A percentile compares a stretch with the other conserved stretches of the same genome.
These are phyloP conservation scores for Termitomyces titanicus DNA, from an alignment of 768 basidiomycete species.

Conservation along the genomic window DNA sequence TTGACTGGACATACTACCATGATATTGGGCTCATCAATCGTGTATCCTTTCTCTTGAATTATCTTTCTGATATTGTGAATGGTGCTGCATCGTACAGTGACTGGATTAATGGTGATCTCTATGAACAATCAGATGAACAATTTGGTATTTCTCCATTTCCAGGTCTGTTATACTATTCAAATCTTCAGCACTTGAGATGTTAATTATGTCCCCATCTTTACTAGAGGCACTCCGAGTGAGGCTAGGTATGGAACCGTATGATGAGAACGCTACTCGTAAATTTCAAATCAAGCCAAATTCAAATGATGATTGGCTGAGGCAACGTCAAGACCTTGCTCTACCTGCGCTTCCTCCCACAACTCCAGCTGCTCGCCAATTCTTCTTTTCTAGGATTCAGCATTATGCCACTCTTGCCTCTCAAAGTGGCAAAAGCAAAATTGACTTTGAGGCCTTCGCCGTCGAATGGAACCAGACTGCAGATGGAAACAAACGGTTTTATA, in stretches of 20 bases:
- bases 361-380: constrained; percentile 10
- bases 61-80: constrained; percentile 8
- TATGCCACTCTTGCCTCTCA: not conserved
- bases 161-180: constrained; percentile 9
- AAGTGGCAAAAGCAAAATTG: constrained; percentile 8
- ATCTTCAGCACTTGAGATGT: constrained; percentile 1
- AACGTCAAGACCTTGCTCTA: constrained; percentile 19
- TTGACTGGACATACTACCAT: not conserved
- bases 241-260: not conserved
- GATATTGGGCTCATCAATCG: constrained; percentile 19
- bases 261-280: not conserved
- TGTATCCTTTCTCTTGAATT: constrained; percentile 16
- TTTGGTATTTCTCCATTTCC: constrained; percentile 21
- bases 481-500: constrained; percentile 13
- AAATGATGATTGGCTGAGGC: constrained; percentile 18
- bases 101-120: no score
- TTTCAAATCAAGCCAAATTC: constrained; percentile 4
- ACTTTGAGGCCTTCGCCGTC: constrained; percentile 4
- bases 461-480: not conserved
- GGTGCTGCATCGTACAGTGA: constrained; percentile 16
- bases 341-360: constrained; percentile 19
- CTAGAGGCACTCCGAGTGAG: not conserved
- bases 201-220: constrained; percentile 10
- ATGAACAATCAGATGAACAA: constrained; percentile 14
- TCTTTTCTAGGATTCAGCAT: not conserved